Base-by-base conservation (phyloP, 2,329 filamentous ascomycete species). In the Scytalidium sp. region DNA sequence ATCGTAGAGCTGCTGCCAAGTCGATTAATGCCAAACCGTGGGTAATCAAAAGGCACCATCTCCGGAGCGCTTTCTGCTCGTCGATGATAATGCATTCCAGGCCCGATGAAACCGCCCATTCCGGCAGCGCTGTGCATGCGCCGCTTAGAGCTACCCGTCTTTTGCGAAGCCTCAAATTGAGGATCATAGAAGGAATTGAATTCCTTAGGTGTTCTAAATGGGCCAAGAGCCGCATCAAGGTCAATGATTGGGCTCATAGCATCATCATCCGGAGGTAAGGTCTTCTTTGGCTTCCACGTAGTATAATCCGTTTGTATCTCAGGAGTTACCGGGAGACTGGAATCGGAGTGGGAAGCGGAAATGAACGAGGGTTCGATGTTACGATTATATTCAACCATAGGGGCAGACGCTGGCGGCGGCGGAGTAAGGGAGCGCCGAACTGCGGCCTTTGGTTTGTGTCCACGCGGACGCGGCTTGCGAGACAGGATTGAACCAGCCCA, bases 181-280 rank as follows among this genome's bases (percentile, higher is more conserved):
- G 32, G 32, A 53, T 87, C 83, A 78, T 85, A 87, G 52, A 85
- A 83, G 2, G 80, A 73, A 51, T 84, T 84, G 10, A 75, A 75
- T 25, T 74, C 74, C 2, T 84, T 73, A 21, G 88, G 88, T 0
- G 91, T 96, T 61, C 95, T 94, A 68, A 96, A 96, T 0, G 93
- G 91, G 2, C 91, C 92, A 1, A 97, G 78, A 21, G 93, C 94
- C 17, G 92, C 93, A 70, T 99, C 94, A 40, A 99, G 74, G 67
- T 99, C 94, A 55, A 99, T 95, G 67, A 97, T 87, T 7, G 88
- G 85, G 62, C 84, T 89, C 46, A 85, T 79, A 3, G 80, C 67
- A 51, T 95, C 89, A 43, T 85, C 81, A 8, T 82, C 76, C 2
- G 67, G 67, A 40, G 59, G 69, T 53, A 60, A 61, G 17, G 62